Base-by-base conservation (phyloP, 306 rosid species). In the Alnus rubra region DNA sequence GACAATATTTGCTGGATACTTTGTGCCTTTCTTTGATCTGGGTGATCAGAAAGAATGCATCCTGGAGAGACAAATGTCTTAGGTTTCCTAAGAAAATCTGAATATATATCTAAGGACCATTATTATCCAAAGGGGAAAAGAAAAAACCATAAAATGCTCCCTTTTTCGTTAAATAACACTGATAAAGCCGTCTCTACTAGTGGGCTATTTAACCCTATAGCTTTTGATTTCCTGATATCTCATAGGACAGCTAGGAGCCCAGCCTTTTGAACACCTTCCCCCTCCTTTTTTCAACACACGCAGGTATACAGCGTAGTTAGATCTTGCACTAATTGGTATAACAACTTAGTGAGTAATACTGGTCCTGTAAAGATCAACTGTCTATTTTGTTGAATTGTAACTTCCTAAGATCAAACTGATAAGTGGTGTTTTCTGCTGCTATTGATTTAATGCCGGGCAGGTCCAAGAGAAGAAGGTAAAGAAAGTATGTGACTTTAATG, bases 381-480 rank as follows among this genome's bases (percentile, higher is more conserved):
- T 67, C 28, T 67, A 14, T 67, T 30, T 33, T 63, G 42, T 8
- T 67, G 72, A 67, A 42, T 42, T 67, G 72, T 23, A 67, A 67
- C 72, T 67, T 42, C 49, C 72, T 67, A 39, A 33, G 14, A 67
- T 11, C 51, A 59, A 16, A 28, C 65, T 59, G 65, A 59, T 28
- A 10, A 67, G 49, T 67, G 51, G 72, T 44, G 33, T 67, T 60
- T 79, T 81, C 19, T 12, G 9, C 18, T 80, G 49, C 33, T 52
- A 18, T 58, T 79, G 54, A 16, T 47, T 76, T 47, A 60, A 18
- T 69, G 30, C 75, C 63, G 58, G 31, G 71, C 83, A 88, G 92
- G 83, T 88, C 76, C 89, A 86, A 68, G 90, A 84, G 56, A 86
- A 80, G 73, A 89, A 87, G 90, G 86, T 90, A 55, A 88, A 88